Evolutionary conservation across 805 yeast genomes (phyloP), one percentile per base, ranked within the genome.

Genomic region (Candida easanensis): DNA sequence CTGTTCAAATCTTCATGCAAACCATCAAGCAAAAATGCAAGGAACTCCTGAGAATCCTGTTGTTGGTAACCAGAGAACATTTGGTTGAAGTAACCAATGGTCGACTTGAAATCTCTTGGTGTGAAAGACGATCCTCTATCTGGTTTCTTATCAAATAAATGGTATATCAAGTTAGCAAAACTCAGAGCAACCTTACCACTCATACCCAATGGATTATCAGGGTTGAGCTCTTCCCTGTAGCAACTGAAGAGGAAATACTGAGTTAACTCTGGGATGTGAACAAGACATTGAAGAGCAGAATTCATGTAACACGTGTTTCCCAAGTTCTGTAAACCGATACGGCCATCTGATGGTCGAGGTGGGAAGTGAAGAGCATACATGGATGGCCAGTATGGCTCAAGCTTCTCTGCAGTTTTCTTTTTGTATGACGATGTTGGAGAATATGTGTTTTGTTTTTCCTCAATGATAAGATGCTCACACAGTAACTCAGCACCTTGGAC

Each of bases 301-400:
- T 88, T 89, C 97, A 90, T 89, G 62, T 88, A 90, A 62, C 97
- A 90, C 0, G 95, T 82, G 60, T 90, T 90, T 3, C 97, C 97
- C 48, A 89, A 66, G 57, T 88, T 90, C 40, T 73, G 67, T 57
- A 83, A 51, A 48, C 97, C 83, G 45, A 72, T 62, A 36, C 70
- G 58, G 51, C 97, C 90, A 42, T 60, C 56, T 2, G 69, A 56
- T n/a, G 62, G 60, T 1, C 46, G 19, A 3, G 64, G 54, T 9
- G 64, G 58, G 44, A 62, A 59, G 30, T 64, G 61, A 4, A 54
- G 51, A 27, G 50, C 54, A 40, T 58, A 62, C 32, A 59, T 59
- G 5, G 73, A 67, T 1, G 65, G 61, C 74, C 74, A 69, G 39
- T 62, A 68, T 16, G 57, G 49, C 6, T 58, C 55, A 21, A 11